Evolutionary conservation across 495 filamentous ascomycete genomes (phyloP).

Genomic region (Daldinia caldariorum): DNA sequence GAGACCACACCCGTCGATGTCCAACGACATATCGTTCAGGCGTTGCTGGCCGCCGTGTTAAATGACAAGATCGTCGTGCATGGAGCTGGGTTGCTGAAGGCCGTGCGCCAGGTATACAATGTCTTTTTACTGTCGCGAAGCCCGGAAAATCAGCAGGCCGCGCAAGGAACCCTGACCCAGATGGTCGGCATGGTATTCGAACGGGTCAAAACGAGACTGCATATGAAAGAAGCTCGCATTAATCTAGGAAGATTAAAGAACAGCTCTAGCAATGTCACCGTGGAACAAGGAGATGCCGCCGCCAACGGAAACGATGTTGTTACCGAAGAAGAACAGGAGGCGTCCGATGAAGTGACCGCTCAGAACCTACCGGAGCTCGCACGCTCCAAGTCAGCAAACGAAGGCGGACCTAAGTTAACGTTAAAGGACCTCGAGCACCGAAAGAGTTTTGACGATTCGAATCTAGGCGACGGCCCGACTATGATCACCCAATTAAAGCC

Average conservation of each 20-base stretch:
- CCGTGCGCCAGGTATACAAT: conserved; percentile 98
- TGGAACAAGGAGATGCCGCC: conserved; percentile 54
- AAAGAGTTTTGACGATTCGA: conserved; percentile 92
- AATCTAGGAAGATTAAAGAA: conserved; percentile 62
- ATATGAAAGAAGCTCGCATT: conserved; percentile 79
- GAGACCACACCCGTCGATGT: conserved; percentile 90
- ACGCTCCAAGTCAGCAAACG: conserved; percentile 63
- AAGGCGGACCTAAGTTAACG: conserved; percentile 79
- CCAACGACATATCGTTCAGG: conserved; percentile 98
- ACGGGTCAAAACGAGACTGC: conserved; percentile 84
- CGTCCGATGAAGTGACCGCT: conserved; percentile 53
- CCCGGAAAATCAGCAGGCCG: conserved; percentile 92
- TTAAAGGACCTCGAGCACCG: conserved; percentile 94
- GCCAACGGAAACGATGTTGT: conserved; percentile 47
- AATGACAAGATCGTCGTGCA: conserved; percentile 99
- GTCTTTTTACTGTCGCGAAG: conserved; percentile 95
- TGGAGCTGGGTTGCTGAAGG: conserved; percentile 94
- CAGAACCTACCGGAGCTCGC: conserved; percentile 62
- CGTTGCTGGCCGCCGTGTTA: conserved; percentile 89
- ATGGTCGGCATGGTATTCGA: conserved; percentile 99
- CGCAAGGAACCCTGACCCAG: conserved; percentile 94
- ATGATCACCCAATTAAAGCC: conserved; percentile 85
- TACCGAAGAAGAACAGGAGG: conserved; percentile 50
- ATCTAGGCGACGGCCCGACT: conserved; percentile 90
- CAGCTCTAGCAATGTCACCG: conserved; percentile 58